Percentiles rank a stretch among this genome's conserved stretches.
These are phyloP conservation scores for Pleurotus eryngii DNA, from an alignment of 768 basidiomycete genomes.

Conservation along the genomic window DNA sequence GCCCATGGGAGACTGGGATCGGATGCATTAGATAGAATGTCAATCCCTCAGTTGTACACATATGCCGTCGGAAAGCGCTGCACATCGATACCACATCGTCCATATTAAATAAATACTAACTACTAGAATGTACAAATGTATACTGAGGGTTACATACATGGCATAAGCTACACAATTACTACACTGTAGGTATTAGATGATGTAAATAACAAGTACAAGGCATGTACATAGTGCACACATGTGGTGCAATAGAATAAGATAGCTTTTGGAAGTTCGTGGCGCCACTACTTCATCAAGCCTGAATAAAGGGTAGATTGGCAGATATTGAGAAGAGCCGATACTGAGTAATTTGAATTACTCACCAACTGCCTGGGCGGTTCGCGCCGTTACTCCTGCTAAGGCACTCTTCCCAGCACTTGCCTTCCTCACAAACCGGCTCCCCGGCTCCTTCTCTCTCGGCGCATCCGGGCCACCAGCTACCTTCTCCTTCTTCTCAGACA, in stretches of 20 bases:
- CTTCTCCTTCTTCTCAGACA: not conserved
- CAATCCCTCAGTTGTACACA: too few species aligned
- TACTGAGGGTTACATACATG: too few species aligned
- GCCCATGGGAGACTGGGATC: conserved; percentile 4
- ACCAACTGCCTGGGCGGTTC: conserved; percentile 13
- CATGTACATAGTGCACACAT: too few species aligned
- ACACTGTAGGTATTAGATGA: too few species aligned
- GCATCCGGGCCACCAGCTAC: conserved; percentile 5
- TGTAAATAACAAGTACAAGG: too few species aligned
- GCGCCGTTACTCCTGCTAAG: conserved; percentile 8
- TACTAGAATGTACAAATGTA: too few species aligned
- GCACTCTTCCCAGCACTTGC: conserved; percentile 11
- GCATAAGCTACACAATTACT: too few species aligned
- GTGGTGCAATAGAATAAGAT: not conserved
- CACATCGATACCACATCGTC: too few species aligned
- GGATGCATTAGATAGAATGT: not conserved
- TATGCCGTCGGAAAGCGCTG: too few species aligned
- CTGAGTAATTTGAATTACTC: not conserved
- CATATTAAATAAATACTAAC: too few species aligned
- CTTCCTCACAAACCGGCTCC: conserved; percentile 9
- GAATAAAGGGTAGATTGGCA: not conserved
- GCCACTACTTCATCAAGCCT: conserved; percentile 1
- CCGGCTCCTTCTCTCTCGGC: conserved; percentile 13
- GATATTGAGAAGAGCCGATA: not conserved
- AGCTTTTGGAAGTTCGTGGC: not conserved